Conservation (phyloP, 2,329 filamentous ascomycete genomes). For the Whalleya microplaca region DNA sequence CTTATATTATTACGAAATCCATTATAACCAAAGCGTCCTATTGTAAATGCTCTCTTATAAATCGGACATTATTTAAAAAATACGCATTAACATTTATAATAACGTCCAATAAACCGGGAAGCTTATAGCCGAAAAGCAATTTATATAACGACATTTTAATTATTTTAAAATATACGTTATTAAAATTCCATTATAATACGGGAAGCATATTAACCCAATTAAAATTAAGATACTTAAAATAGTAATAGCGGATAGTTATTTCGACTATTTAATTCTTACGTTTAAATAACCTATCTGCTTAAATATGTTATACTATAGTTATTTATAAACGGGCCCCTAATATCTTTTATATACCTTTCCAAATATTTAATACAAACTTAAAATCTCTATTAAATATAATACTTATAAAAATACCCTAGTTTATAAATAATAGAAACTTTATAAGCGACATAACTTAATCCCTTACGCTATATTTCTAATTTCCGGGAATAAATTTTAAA, state of each 20-base stretch:
- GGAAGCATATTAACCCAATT: constrained; percentile 5
- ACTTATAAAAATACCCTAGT: no score
- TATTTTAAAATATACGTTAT: background rate
- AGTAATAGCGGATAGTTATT: constrained; percentile 20
- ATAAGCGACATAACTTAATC: no score
- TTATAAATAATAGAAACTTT: no score
- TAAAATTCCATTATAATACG: background rate
- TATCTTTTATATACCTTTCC: no score
- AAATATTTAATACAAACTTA: no score
- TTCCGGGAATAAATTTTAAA: no score
- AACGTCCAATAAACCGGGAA: no score
- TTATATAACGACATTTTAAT: background rate
- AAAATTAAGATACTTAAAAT: background rate
- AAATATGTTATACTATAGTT: background rate
- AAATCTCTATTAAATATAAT: no score
- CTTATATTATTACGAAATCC: no score
- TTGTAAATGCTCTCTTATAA: background rate
- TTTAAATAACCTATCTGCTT: background rate
- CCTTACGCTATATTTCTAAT: no score
- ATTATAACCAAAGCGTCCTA: background rate
- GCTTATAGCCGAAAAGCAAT: no score
- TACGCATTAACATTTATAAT: background rate
- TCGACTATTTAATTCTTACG: constrained; percentile 27
- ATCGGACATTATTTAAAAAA: background rate
- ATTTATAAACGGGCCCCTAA: no score